These are phyloP conservation scores for Anisodus tanguticus DNA, from an alignment of 257 asterid genomes.

Conservation along the genomic window DNA sequence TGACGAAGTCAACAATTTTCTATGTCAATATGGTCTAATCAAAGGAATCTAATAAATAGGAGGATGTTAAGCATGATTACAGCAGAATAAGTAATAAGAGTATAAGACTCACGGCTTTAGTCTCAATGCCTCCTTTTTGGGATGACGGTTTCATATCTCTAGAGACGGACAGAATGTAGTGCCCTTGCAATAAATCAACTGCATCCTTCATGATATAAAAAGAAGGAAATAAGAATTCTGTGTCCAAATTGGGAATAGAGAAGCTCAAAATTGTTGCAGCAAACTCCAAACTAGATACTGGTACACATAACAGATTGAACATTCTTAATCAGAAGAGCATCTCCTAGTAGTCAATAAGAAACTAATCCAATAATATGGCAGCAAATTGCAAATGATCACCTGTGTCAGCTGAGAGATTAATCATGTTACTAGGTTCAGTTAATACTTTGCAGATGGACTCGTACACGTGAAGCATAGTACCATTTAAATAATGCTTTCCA, in stretches of 20 bases:
- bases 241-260: constrained; percentile 14
- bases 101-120: constrained; percentile 66
- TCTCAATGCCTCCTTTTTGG: constrained; percentile 62
- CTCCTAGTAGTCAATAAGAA: background rate
- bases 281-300: background rate
- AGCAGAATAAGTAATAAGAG: background rate
- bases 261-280: background rate
- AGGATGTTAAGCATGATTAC: constrained; percentile 10
- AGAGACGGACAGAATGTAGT: constrained; percentile 66
- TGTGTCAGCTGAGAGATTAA: background rate
- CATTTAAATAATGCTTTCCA: background rate
- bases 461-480: background rate
- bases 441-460: background rate
- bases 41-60: background rate
- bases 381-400: background rate
- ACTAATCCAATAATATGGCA: constrained; percentile 19
- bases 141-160: constrained; percentile 68
- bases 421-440: background rate
- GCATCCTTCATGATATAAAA: constrained; percentile 65
- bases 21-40: background rate
- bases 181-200: constrained; percentile 81
- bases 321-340: background rate
- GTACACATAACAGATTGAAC: background rate
- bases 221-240: constrained; percentile 7
- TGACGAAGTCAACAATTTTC: background rate